Percentiles rank a stretch among this genome's conserved stretches.
Evolutionary conservation across 306 rosid genomes (phyloP).

Genomic region (Sphenostylis stenocarpa): DNA sequence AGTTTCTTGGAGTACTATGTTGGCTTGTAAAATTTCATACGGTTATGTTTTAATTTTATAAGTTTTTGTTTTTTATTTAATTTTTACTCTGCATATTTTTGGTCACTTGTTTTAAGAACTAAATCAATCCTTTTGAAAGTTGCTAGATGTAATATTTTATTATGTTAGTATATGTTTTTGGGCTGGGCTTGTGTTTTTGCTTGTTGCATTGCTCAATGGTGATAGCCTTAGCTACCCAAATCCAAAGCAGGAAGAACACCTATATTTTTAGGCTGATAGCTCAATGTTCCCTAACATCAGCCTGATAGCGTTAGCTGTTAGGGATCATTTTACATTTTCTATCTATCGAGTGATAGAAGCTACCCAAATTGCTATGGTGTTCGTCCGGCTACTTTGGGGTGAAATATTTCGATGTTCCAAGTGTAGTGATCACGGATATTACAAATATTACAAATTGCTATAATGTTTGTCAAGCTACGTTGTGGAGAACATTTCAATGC

Average conservation of each 20-base stretch:
- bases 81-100: not conserved
- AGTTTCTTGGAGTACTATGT: conserved; percentile 34
- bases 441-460: not conserved
- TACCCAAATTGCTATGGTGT: not conserved
- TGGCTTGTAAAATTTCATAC: conserved; percentile 34
- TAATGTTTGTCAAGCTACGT: not conserved
- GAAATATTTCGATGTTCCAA: not conserved
- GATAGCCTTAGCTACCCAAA: not conserved
- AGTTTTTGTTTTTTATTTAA: not conserved
- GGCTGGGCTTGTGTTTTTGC: not conserved
- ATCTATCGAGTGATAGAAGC: not conserved
- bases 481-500: not conserved
- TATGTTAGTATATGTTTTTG: not conserved
- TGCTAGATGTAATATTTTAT: not conserved
- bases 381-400: not conserved
- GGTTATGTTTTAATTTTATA: not conserved
- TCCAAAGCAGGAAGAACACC: too few species aligned
- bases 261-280: too few species aligned
- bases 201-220: not conserved
- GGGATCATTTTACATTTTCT: not conserved
- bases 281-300: too few species aligned
- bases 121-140: not conserved
- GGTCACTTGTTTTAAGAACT: not conserved
- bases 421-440: not conserved
- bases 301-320: not conserved